Percentiles rank a stretch among this genome's conserved stretches.
Conservation (phyloP, 2,329 filamentous ascomycete species). For the Cladosporium sp. region DNA sequence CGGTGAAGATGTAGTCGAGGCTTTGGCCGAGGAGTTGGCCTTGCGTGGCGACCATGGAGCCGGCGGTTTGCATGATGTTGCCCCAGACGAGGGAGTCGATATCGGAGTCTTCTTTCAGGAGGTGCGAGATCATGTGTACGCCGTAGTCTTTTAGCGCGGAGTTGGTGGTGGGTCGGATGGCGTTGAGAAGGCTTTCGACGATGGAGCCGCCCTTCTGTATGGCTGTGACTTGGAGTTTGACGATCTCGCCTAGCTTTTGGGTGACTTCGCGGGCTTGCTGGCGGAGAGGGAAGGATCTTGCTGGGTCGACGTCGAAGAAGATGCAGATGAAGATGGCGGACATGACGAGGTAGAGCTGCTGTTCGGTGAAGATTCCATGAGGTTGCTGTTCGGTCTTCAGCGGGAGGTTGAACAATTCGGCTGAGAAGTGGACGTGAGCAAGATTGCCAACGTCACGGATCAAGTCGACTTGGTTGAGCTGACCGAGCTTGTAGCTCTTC, state of each 20-base stretch:
- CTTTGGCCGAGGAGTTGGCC: constrained; percentile 55
- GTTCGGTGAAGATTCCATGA: constrained; percentile 49
- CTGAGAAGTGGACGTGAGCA: constrained; percentile 51
- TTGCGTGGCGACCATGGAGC: constrained; percentile 53
- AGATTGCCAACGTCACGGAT: constrained; percentile 49
- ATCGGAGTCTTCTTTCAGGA: constrained; percentile 44
- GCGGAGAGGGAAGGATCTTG: constrained; percentile 48
- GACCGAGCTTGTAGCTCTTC: constrained; percentile 44
- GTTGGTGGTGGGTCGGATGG: constrained; percentile 31
- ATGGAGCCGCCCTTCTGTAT: constrained; percentile 37
- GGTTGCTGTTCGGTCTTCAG: constrained; percentile 50
- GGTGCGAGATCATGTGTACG: constrained; percentile 50
- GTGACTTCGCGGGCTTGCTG: constrained; percentile 45
- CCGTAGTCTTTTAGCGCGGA: constrained; percentile 50
- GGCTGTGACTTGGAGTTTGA: constrained; percentile 45
- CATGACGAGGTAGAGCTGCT: constrained; percentile 51
- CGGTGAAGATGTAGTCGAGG: constrained; percentile 53
- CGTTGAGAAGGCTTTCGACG: constrained; percentile 37
- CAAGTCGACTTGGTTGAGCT: constrained; percentile 44
- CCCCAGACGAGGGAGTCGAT: constrained; percentile 51
- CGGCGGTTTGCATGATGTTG: constrained; percentile 54
- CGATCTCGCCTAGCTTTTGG: constrained; percentile 46
- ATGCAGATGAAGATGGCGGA: constrained; percentile 49
- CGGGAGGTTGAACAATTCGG: constrained; percentile 52
- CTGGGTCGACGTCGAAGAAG: constrained; percentile 52